phyloP scores from a whole-genome alignment of 2,329 filamentous ascomycete species.

The Gnomoniopsis smithogilvyi region DNA sequence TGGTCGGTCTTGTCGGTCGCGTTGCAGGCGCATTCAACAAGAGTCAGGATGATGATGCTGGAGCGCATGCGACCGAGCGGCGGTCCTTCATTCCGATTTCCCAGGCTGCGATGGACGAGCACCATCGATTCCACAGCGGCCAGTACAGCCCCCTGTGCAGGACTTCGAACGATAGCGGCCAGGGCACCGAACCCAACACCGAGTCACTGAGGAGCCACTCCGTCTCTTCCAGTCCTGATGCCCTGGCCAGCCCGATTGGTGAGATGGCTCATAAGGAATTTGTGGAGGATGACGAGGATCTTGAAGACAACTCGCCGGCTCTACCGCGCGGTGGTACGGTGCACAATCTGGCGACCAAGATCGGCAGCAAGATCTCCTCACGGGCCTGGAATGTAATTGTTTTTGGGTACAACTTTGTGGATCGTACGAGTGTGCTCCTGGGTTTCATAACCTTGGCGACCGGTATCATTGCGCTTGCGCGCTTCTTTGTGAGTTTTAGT shows the following conservation, averaged over 20 bases:
- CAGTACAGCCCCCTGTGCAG: slow-evolving; percentile 43
- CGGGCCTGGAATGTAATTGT: slow-evolving; percentile 56
- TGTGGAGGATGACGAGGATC: slow-evolving; percentile 44
- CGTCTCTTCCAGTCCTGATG: slow-evolving; percentile 55
- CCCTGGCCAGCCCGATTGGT: slow-evolving; percentile 36
- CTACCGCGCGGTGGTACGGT: slow-evolving; percentile 45
- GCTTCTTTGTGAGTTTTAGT: slow-evolving; percentile 70
- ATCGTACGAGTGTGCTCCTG: slow-evolving; percentile 73
- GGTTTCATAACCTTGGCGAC: slow-evolving; percentile 71
- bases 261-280: slow-evolving; percentile 41
- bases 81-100: slow-evolving; percentile 62
- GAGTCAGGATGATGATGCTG: not conserved
- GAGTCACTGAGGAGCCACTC: slow-evolving; percentile 65
- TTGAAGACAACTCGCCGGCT: slow-evolving; percentile 36
- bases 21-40: slow-evolving; percentile 47
- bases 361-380: slow-evolving; percentile 54
- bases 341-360: slow-evolving; percentile 48
- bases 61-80: slow-evolving; percentile 39
- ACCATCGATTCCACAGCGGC: slow-evolving; percentile 40
- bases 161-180: slow-evolving; percentile 68
- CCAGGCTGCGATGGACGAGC: slow-evolving; percentile 49
- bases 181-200: slow-evolving; percentile 69
- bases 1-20: slow-evolving; percentile 63
- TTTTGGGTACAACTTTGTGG: slow-evolving; percentile 63
- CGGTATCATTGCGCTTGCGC: slow-evolving; percentile 73